Evolutionary conservation across 2,329 filamentous ascomycete genomes (phyloP).

Genomic region (Alternaria viburni): DNA sequence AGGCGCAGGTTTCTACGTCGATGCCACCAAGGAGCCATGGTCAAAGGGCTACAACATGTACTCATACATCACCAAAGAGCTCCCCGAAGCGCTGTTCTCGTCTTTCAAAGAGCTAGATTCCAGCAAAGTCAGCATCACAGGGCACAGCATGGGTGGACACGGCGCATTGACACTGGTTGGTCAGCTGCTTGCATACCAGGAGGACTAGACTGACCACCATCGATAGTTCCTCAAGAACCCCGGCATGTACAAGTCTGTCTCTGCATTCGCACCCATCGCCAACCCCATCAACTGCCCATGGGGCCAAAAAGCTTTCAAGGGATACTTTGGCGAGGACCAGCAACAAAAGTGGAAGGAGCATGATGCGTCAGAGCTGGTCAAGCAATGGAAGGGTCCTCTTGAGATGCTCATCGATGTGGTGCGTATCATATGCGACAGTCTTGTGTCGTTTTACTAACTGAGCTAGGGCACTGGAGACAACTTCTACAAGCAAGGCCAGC

Average conservation of each 20-base stretch:
- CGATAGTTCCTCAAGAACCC: constrained; percentile 83
- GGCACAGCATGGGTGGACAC: constrained; percentile 97
- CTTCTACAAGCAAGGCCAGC: constrained; percentile 93
- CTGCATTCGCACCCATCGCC: constrained; percentile 86
- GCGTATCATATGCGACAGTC: constrained; percentile 47
- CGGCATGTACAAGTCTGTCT: constrained; percentile 85
- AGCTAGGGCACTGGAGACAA: constrained; percentile 84
- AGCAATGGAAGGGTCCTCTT: constrained; percentile 73
- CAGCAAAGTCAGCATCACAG: constrained; percentile 78
- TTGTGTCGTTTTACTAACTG: background rate
- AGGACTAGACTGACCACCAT: constrained; percentile 5
- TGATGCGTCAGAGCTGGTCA: constrained; percentile 89
- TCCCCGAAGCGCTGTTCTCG: constrained; percentile 77
- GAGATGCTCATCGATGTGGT: constrained; percentile 88
- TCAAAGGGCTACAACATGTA: constrained; percentile 89
- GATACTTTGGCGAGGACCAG: constrained; percentile 82
- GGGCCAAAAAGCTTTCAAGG: constrained; percentile 93
- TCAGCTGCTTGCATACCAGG: background rate
- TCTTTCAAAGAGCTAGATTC: constrained; percentile 75
- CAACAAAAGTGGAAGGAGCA: constrained; percentile 82
- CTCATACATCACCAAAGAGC: constrained; percentile 85
- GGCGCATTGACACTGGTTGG: constrained; percentile 81
- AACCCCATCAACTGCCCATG: constrained; percentile 88
- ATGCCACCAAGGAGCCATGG: constrained; percentile 80
- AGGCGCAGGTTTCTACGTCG: constrained; percentile 92